These are phyloP conservation scores for Piper betle DNA, from an alignment of 164 flowering plant genomes.

Conservation along the genomic window DNA sequence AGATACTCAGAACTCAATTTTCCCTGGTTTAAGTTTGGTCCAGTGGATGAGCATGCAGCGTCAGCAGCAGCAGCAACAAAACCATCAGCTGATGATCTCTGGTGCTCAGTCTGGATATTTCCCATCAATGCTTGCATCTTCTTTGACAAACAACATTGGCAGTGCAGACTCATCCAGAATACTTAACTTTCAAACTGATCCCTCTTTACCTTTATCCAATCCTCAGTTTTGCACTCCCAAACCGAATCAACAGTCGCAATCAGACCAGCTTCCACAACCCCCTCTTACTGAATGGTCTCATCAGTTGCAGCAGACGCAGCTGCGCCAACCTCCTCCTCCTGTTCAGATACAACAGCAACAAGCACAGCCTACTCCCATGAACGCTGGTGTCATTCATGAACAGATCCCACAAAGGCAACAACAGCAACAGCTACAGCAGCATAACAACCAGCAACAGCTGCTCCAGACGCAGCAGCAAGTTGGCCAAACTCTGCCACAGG, in stretches of 20 bases:
- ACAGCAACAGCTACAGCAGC: conserved; percentile 22
- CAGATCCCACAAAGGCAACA: conserved; percentile 20
- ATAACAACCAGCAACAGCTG: neutral
- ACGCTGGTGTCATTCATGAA: conserved; percentile 12
- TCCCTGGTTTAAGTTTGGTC: conserved; percentile 77
- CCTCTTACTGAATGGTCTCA: conserved; percentile 15
- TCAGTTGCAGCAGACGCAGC: conserved; percentile 28
- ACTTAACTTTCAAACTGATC: conserved; percentile 61
- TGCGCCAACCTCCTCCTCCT: neutral
- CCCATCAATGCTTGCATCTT: conserved; percentile 44
- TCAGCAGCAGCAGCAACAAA: conserved; percentile 19
- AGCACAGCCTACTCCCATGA: conserved; percentile 4
- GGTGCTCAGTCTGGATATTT: conserved; percentile 41
- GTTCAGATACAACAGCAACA: conserved; percentile 38
- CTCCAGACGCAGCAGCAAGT: conserved; percentile 20
- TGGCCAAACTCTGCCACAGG: conserved; percentile 24
- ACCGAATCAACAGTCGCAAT: conserved; percentile 34
- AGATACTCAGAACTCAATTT: conserved; percentile 54
- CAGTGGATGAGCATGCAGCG: conserved; percentile 98
- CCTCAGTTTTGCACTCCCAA: conserved; percentile 39
- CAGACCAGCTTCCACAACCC: conserved; percentile 43
- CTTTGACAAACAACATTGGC: conserved; percentile 32
- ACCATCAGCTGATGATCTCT: too few species aligned
- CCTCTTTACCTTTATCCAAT: conserved; percentile 24
- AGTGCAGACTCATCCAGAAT: conserved; percentile 69